A percentile compares a stretch with the other conserved stretches of the same genome.
These are phyloP conservation scores for Aureobasidium sp. DNA, from an alignment of 2,329 filamentous ascomycete species.

Conservation along the genomic window DNA sequence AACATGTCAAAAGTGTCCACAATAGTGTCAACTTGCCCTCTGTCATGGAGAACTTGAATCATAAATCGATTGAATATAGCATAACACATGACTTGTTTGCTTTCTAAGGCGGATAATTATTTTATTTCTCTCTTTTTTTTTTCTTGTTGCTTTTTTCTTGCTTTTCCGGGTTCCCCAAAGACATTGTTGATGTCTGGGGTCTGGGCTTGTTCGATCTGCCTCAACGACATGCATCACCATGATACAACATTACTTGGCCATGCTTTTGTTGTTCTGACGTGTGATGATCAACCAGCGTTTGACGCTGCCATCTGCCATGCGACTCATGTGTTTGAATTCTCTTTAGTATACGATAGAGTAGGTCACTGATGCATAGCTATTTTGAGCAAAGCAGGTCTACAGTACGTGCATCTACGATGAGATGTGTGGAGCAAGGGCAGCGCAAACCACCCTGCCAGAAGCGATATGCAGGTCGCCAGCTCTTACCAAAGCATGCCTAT, in stretches of 20 bases:
- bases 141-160: not conserved
- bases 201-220: not conserved
- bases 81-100: not conserved
- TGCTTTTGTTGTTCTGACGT: not conserved
- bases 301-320: not conserved
- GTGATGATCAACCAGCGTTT: not conserved
- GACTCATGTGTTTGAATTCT: no score
- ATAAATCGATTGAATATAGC: not conserved
- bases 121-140: not conserved
- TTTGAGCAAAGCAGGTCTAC: not conserved
- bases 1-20: not conserved
- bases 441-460: not conserved
- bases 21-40: not conserved
- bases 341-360: no score
- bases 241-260: not conserved
- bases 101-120: not conserved
- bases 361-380: not conserved
- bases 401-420: not conserved
- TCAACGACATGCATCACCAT: not conserved
- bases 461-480: not conserved
- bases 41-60: not conserved
- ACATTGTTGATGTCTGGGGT: not conserved
- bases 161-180: not conserved
- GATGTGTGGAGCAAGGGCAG: not conserved
- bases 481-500: not conserved